phyloP scores from a whole-genome alignment of 2,329 filamentous ascomycete species.

The Sclerotinia subarctica region DNA sequence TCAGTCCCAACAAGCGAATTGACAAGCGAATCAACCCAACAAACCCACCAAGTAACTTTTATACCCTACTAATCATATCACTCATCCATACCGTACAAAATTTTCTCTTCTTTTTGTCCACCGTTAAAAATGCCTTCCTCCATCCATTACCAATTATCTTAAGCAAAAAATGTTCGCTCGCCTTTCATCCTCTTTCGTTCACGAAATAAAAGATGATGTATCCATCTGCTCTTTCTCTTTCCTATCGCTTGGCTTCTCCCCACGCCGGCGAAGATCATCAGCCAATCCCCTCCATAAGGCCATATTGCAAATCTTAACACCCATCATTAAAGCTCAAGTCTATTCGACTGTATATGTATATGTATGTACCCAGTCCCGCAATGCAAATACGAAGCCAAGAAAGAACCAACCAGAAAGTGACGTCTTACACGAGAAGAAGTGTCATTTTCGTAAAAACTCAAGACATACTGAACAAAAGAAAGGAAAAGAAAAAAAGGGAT shows the following conservation, averaged over 20 bases:
- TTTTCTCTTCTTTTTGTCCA: neutral
- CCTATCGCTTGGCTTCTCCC: neutral
- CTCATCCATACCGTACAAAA: conserved; percentile 8
- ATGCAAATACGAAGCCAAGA: neutral
- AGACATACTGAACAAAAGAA: neutral
- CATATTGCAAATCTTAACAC: neutral
- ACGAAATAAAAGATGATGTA: neutral
- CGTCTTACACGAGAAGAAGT: neutral
- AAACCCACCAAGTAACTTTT: neutral
- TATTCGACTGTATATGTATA: neutral
- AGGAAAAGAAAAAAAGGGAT: neutral
- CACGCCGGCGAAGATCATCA: neutral
- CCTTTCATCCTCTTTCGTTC: neutral
- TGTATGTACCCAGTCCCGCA: neutral
- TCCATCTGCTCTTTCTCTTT: neutral
- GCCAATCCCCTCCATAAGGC: neutral
- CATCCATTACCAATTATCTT: neutral
- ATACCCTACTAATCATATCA: conserved; percentile 1
- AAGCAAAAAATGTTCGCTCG: neutral
- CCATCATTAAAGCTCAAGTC: conserved; percentile 6
- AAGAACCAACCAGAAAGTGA: neutral
- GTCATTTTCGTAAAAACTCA: too few species aligned
- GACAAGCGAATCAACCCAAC: neutral
- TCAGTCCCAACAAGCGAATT: too few species aligned
- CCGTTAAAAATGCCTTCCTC: neutral